A percentile compares a stretch with the other conserved stretches of the same genome.
These are phyloP conservation scores for Nakaseomyces nivariensis DNA, from an alignment of 1,139 yeast species.

Conservation along the genomic window DNA sequence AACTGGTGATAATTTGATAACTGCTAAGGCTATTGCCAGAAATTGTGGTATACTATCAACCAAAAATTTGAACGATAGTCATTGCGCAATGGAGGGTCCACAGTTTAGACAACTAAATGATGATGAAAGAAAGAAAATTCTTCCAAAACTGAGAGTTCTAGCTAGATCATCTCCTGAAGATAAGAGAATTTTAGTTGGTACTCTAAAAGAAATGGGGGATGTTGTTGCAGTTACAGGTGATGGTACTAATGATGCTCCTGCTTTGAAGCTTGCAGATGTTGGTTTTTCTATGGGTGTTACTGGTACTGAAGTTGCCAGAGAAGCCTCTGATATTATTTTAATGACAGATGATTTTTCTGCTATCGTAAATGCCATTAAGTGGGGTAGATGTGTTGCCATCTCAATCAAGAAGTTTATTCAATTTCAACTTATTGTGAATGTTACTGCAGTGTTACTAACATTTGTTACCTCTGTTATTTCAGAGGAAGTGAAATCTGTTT, in stretches of 20 bases:
- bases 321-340: slow-evolving; percentile 86
- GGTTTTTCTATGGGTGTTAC: slow-evolving; percentile 92
- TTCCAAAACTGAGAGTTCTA: slow-evolving; percentile 68
- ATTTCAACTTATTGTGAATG: slow-evolving; percentile 90
- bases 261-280: slow-evolving; percentile 80
- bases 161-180: slow-evolving; percentile 97
- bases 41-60: slow-evolving; percentile 71
- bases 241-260: slow-evolving; percentile 97
- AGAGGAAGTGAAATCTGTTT: slow-evolving; percentile 65
- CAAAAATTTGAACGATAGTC: slow-evolving; percentile 42
- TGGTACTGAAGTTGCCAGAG: slow-evolving; percentile 92
- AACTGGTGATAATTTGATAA: slow-evolving; percentile 85
- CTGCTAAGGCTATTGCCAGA: slow-evolving; percentile 84
- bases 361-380: slow-evolving; percentile 94
- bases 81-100: slow-evolving; percentile 88
- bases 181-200: slow-evolving; percentile 74
- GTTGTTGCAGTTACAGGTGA: slow-evolving; percentile 99
- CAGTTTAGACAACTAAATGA: slow-evolving; percentile 57
- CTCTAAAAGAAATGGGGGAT: slow-evolving; percentile 72
- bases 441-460: slow-evolving; percentile 88
- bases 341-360: slow-evolving; percentile 95
- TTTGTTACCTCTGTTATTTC: slow-evolving; percentile 90
- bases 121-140: slow-evolving; percentile 47
- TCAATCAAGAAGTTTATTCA: slow-evolving; percentile 93
- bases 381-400: slow-evolving; percentile 97